Base-by-base conservation (phyloP, 2,329 filamentous ascomycete genomes). In the Cladophialophora chaetospira region DNA sequence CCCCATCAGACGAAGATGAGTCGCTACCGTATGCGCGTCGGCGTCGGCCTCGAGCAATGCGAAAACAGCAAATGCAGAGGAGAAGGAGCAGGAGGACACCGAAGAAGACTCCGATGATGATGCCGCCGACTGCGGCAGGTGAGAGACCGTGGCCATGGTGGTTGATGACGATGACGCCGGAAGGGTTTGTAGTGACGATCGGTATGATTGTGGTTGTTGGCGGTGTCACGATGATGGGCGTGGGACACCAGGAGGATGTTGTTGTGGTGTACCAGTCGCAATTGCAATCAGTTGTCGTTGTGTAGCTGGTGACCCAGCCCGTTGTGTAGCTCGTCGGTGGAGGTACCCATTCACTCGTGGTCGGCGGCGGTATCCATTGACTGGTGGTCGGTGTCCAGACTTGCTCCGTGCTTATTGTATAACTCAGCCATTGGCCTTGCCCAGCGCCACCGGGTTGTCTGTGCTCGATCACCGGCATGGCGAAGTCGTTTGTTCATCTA, bases 81-180 rank as follows among this genome's bases (percentile, higher is more conserved):
- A 62, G 54, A 36, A 60, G 13, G 8, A 62, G 53, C 9, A 62
- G 48, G 26, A 62, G 50, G 11, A 60, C 21, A 15, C 60, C 60
- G 36, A 62, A 62, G 60, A 62, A 62, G 26, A 19, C 53, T 28
- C 56, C 60, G 46, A 62, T 52, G 11, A 62, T 54, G 26, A 62
- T 62, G 23, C 53, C 60, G 33, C 60, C 60, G 25, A 62, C 54
- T 1, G 38, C 54, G 31, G 57, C 60, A 4, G 60, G 57, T 6
- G 60, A 42, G 3, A 62, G 56, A 26, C 60, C 60, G 21, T 47
- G 26, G 13, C 51, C n/a, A 21, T 51, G 15, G 38, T 60, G 53
- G 21, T 57, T 28, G 21, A 58, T 44, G 6, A 55, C 50, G 31
- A 57, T 31, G 35, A 49, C 57, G 19, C 38, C 40, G 9, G 57